Evolutionary conservation across 768 basidiomycete genomes (phyloP).

Genomic region (Mycena floridula): DNA sequence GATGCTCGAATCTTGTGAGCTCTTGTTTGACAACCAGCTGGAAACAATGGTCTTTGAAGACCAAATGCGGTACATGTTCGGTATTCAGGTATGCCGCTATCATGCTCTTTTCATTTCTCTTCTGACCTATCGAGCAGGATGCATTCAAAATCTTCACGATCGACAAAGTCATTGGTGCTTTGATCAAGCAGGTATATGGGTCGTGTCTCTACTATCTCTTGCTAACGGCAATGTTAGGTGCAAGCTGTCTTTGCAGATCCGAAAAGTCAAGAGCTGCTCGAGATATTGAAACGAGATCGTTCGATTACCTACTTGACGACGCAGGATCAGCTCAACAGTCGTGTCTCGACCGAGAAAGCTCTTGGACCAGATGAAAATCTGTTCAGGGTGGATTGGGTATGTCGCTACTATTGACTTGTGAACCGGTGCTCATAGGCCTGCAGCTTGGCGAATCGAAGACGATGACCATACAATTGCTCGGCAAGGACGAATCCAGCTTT

Average conservation of each 20-base stretch:
- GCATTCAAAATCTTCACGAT: slow-evolving; percentile 90
- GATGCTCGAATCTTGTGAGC: slow-evolving; percentile 81
- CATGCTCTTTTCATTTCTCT: background rate
- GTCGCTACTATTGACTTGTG: slow-evolving; percentile 10
- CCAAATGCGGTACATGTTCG: slow-evolving; percentile 81
- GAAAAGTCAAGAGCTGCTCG: slow-evolving; percentile 68
- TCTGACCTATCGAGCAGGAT: slow-evolving; percentile 32
- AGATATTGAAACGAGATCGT: slow-evolving; percentile 64
- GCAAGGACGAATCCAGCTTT: slow-evolving; percentile 70
- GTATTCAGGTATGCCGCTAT: slow-evolving; percentile 50
- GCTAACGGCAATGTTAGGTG: slow-evolving; percentile 28
- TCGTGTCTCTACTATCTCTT: slow-evolving; percentile 36
- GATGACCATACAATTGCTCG: slow-evolving; percentile 69
- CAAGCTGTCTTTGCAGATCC: slow-evolving; percentile 64
- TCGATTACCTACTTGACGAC: slow-evolving; percentile 51
- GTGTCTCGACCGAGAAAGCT: slow-evolving; percentile 62
- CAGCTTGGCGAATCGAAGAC: slow-evolving; percentile 63
- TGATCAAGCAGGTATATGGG: slow-evolving; percentile 76
- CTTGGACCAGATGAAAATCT: slow-evolving; percentile 73
- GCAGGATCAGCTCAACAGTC: slow-evolving; percentile 66
- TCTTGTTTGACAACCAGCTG: slow-evolving; percentile 87
- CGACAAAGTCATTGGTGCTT: slow-evolving; percentile 82
- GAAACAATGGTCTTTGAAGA: slow-evolving; percentile 89
- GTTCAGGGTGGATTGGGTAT: slow-evolving; percentile 78
- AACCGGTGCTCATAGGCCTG: background rate